Percentiles rank a stretch among this genome's conserved stretches.
Conservation (phyloP, 768 basidiomycete genomes). For the Lactifluus pinguis region DNA sequence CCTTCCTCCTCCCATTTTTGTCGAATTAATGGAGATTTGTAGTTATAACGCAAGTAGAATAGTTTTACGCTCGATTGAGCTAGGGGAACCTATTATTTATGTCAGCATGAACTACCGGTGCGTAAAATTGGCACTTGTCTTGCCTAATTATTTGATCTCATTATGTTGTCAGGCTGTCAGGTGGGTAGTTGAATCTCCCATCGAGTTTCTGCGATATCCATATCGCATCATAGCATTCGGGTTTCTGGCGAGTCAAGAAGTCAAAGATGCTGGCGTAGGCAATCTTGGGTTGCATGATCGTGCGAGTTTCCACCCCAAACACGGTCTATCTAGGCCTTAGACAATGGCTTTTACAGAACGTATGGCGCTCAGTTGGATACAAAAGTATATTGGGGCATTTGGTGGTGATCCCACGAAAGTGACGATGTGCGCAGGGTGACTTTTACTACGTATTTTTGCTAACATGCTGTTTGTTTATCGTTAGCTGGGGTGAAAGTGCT, state of each 20-base stretch:
- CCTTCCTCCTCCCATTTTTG: too few species aligned
- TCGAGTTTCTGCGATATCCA: too few species aligned
- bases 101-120: too few species aligned
- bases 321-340: neutral
- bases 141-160: neutral
- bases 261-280: constrained; percentile 25
- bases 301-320: constrained; percentile 24
- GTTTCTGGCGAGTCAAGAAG: constrained; percentile 41
- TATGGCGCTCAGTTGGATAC: constrained; percentile 54
- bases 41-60: too few species aligned
- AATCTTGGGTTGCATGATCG: constrained; percentile 61
- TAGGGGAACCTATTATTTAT: too few species aligned
- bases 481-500: constrained; percentile 42
- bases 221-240: constrained; percentile 32
- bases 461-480: neutral
- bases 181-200: neutral
- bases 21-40: too few species aligned
- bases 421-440: neutral
- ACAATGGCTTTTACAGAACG: constrained; percentile 33
- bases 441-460: neutral
- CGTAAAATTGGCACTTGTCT: too few species aligned
- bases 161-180: neutral
- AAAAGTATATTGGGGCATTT: constrained; percentile 52
- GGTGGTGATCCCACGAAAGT: constrained; percentile 18
- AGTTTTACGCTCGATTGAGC: too few species aligned